phyloP scores from a whole-genome alignment of 768 basidiomycete species.

The Naganishia vishniacii region DNA sequence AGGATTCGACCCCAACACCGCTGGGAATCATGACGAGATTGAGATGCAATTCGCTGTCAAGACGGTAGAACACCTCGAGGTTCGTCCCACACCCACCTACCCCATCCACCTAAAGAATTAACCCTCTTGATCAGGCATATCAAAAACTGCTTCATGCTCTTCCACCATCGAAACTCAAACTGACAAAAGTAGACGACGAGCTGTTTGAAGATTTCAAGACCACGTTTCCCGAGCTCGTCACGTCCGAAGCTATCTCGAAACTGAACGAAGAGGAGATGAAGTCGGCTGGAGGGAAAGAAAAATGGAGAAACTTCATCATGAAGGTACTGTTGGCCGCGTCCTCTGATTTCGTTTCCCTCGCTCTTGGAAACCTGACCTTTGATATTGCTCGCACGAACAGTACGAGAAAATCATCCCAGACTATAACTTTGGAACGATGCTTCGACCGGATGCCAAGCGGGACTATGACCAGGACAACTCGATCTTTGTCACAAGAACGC shows the following conservation, averaged over 20 bases:
- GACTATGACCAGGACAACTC: constrained; percentile 90
- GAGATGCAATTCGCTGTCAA: constrained; percentile 98
- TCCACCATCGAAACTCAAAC: constrained; percentile 64
- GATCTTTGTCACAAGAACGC: constrained; percentile 67
- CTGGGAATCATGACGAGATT: constrained; percentile 90
- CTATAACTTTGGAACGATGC: constrained; percentile 93
- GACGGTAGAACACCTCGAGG: constrained; percentile 94
- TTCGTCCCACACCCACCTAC: constrained; percentile 49
- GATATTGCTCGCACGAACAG: no score
- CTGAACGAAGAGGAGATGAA: constrained; percentile 93
- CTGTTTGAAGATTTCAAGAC: constrained; percentile 70
- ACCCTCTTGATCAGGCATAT: constrained; percentile 62
- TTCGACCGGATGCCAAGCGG: constrained; percentile 68
- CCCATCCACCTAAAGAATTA: not conserved
- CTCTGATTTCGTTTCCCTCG: not conserved
- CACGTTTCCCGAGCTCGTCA: constrained; percentile 70
- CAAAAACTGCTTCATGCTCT: constrained; percentile 87
- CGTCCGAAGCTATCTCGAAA: constrained; percentile 51
- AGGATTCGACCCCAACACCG: constrained; percentile 76
- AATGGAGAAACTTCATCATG: constrained; percentile 82
- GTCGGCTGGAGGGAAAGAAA: constrained; percentile 73
- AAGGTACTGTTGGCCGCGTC: constrained; percentile 46
- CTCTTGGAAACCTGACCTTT: no score
- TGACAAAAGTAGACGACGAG: constrained; percentile 87
- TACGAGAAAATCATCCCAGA: constrained; percentile 88